Evolutionary conservation across 495 filamentous ascomycete species (phyloP), one percentile per base, ranked within the genome.

Genomic region (Cercophora scortea): DNA sequence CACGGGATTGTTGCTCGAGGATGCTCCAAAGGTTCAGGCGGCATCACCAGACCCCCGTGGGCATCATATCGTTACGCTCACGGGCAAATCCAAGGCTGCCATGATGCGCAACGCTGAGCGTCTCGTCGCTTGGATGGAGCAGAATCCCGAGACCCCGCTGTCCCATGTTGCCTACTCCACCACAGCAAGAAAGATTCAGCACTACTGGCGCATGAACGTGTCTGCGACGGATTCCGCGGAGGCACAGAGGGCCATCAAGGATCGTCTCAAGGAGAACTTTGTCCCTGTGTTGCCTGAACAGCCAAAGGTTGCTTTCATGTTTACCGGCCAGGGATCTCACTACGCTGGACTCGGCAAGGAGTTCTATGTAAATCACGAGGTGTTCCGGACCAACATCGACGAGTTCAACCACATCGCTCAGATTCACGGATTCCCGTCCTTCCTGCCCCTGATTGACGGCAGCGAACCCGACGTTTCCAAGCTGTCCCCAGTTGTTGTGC

Each of bases 141-240:
- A 71, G 46, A 73, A 80, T 44, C 71, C 75, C 19, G 69, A 76
- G 0, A 74, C 76, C 3, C 68, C 76, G 0, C 61, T 89, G 8
- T 64, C 73, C 1, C 69, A 78, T 47, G 66, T 93, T 6, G 82
- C 89, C 6, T 95, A 94, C 66, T 89, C 87, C 6, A 88, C 85
- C 1, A 93, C 89, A 9, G 89, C 89, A 43, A 80, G 89, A 54
- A 84, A 84, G n/a, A 81, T 87, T n/a, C 89, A 92, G 54, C 85
- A 91, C 62, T 79, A 82, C 45, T 85, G 84, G 73, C 82, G 89
- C 45, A 77, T 86, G 51, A 79, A 78, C 40, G 76, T 87, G 16
- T 67, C 72, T 8, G 84, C 74, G 1, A 69, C 73, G n/a, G 74
- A 77, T 46, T 54, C 83, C 13, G 47, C 53, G 9, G 70, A 76